Evolutionary conservation across 768 basidiomycete species (phyloP), one percentile per base, ranked within the genome.

Genomic region (Kwoniella europaea): DNA sequence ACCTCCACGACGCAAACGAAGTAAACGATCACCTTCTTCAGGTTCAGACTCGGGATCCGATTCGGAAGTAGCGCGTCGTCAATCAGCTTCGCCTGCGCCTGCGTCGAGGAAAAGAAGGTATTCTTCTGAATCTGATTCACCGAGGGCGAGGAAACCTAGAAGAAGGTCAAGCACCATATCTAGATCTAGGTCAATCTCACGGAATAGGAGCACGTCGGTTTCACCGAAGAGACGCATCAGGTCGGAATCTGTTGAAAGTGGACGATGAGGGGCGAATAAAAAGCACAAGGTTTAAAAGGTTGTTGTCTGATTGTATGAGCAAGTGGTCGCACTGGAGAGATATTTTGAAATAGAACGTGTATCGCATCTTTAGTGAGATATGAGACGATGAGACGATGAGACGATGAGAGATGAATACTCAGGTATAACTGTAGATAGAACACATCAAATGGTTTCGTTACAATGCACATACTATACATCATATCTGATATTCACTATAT

Each of bases 21-120:
- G 69, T 29, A 52, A 54, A 29, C 7, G 64, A 42, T 74, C 73
- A 22, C 46, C 66, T 41, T 68, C 70, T 3, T 73, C 71, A 13
- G 56, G 56, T 15, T 71, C 64, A 18, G 29, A 55, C 44, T 65
- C 65, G 10, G 15, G 20, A 54, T 64, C 57, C 4, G 16, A 50
- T 12, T 50, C 46, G 13, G 46, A 50, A 4, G 12, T 50, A 3
- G 7, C 46, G 9, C 46, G 46, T 50, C 46, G 46, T 50, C 46
- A 61, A 53, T 63, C 69, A 44, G 68, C 74, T 10, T 65, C 66
- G 7, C 65, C 71, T 16, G 43, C 69, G 15, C 62, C 62, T 10
- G 6, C 35, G 27, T 35, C 35, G 35, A 52, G 68, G 10, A 57
- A 22, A 44, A 22, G 62, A n/a, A 27, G 68, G 13, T 55, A 57